Evolutionary conservation across 345 rosid species (phyloP), one percentile per base, ranked within the genome.

Genomic region (Eucalyptus polybractea): DNA sequence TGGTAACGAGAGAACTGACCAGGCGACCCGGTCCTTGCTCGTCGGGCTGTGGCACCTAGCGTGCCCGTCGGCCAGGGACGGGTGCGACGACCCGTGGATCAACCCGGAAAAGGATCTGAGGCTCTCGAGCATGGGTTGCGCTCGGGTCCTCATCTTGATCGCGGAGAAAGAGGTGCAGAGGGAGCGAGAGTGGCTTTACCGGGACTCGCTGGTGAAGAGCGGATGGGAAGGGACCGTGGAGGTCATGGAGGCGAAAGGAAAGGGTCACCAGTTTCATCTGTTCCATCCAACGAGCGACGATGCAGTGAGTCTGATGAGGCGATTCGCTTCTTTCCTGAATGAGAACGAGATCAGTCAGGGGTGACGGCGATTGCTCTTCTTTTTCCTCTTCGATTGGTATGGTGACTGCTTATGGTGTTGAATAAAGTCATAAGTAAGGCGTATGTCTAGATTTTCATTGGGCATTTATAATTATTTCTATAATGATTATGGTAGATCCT

Each of bases 41-140:
- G 89, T 88, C 29, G 58, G 87, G 49, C 54, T 95, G 85, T 89
- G 90, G 86, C 56, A 33, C 49, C 87, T 76, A 37, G 15, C 91
- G 6, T 87, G 86, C 56, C 94, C 95, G 4, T 56, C 88, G 3
- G 92, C 91, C 83, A 83, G 5, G 45, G 81, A 76, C 3, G 94
- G 93, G 7, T 25, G 81, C 6, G 89, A 90, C 13, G 95, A 94
- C 53, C 95, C 93, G 6, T 87, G 31, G 51, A 6, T 93, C 89
- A 93, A 93, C 56, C 95, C 95, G 19, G 92, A 19, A 2, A 88
- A 50, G 89, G 91, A 89, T 51, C 80, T 90, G 25, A 89, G 93
- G 15, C 88, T 93, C 89, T 51, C 86, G 21, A 90, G 51, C 5
- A 37, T 94, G 60, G 88, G 90, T 89, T 91, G 87, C 62, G 91